Percentiles rank a stretch among this genome's conserved stretches.
Conservation (phyloP, 129 eudicot genomes). For the Glebionis coronaria region DNA sequence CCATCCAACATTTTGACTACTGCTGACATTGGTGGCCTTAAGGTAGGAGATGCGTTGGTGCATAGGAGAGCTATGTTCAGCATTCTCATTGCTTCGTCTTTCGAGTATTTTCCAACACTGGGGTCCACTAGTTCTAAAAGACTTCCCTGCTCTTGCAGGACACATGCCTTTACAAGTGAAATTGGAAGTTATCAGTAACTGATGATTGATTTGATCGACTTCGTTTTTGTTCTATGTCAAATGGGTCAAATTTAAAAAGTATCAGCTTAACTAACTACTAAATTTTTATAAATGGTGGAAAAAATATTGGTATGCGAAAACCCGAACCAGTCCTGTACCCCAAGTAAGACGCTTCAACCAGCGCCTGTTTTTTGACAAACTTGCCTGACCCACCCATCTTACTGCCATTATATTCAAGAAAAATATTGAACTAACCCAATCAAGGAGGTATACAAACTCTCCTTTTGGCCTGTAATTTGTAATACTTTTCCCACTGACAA, state of each 20-base stretch:
- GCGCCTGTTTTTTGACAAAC: not conserved
- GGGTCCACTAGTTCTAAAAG: constrained; percentile 77
- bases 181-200: not conserved
- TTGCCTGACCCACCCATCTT: not conserved
- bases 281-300: too few species aligned
- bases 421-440: constrained; percentile 55
- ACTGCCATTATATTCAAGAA: not conserved
- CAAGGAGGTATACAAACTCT: constrained; percentile 88
- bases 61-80: constrained; percentile 69
- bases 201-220: not conserved
- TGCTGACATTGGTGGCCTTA: constrained; percentile 76
- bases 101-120: constrained; percentile 42
- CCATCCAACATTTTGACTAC: constrained; percentile 82
- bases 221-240: not conserved
- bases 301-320: not conserved
- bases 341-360: not conserved
- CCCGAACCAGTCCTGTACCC: not conserved
- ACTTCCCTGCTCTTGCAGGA: constrained; percentile 74
- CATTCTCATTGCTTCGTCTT: constrained; percentile 62
- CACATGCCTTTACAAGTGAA: constrained; percentile 49
- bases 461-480: constrained; percentile 70
- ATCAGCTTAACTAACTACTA: too few species aligned
- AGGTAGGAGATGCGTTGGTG: constrained; percentile 69
- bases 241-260: not conserved
- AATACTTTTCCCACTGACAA: constrained; percentile 91